Base-by-base conservation (phyloP, 371 early-diverging fungal species). In the Rhizopus delemar region DNA sequence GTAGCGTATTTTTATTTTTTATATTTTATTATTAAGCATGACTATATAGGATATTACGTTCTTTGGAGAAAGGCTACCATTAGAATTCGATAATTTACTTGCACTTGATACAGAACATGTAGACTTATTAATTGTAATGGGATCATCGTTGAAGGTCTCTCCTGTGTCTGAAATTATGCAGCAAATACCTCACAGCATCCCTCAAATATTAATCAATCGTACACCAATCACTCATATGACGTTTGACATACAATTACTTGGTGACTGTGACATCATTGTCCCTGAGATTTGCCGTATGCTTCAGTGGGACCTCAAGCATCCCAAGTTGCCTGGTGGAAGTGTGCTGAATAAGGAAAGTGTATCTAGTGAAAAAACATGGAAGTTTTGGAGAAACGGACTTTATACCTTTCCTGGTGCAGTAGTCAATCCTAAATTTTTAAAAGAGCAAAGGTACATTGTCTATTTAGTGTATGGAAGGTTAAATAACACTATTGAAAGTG, bases 71-170 rank as follows among this genome's bases (percentile, higher is more conserved):
- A 85, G 89, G 65, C 77, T 96, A 15, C 91, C 95, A 0, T 77
- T 82, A 9, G 84, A 78, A 51, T 95, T 95, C 59, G 90, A 95
- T 59, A 74, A 83, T 22, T 61, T 69, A 8, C 80, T 95, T 29
- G 79, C 81, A 0, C 62, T 69, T 8, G 98, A 97, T 71, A 78
- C 82, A 8, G 80, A 83, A 16, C 64, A 87, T 31, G 90, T 88
- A 13, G 97, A 97, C 70, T 65, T 97, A 33, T 68, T 97, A 16
- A 85, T 97, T 39, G 98, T 96, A 7, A 96, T 97, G 80, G 98
- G 98, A 3, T 91, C 92, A 34, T 91, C 91, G n/a, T 76, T 97
- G n/a, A 94, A 94, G 64, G 96, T 97, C 1, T 89, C 93, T 0
- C 98, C 98, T 5, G 96, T 97, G 1, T 91, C 93, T 3, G 89